phyloP scores from a whole-genome alignment of 805 yeast species.

The Saturnispora zaruensis region DNA sequence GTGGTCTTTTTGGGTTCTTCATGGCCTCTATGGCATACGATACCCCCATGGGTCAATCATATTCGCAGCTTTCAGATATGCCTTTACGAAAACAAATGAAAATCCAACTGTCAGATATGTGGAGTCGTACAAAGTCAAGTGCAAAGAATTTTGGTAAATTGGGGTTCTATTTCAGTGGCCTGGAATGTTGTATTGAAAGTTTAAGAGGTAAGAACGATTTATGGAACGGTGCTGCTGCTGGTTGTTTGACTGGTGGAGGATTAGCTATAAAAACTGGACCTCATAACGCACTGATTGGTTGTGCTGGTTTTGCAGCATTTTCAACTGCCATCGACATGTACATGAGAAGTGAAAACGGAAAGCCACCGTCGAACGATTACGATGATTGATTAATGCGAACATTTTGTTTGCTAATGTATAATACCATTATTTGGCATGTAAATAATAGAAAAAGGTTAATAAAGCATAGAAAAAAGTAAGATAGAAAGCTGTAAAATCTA shows the following conservation, averaged over 20 bases:
- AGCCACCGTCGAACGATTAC: constrained; percentile 84
- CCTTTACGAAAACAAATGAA: constrained; percentile 93
- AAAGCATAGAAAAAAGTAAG: neutral
- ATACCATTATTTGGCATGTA: neutral
- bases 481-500: neutral
- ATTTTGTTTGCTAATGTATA: constrained; percentile 1
- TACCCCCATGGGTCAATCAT: constrained; percentile 50
- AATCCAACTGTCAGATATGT: constrained; percentile 87
- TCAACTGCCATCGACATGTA: constrained; percentile 83
- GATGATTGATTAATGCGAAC: constrained; percentile 37
- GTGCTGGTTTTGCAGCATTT: constrained; percentile 97
- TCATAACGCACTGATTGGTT: constrained; percentile 80
- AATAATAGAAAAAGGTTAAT: neutral
- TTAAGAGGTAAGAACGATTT: constrained; percentile 84
- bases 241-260: constrained; percentile 96
- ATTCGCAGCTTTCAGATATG: constrained; percentile 56
- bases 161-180: constrained; percentile 86
- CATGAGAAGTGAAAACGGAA: constrained; percentile 71
- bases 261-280: constrained; percentile 91
- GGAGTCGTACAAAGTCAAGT: constrained; percentile 72
- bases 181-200: constrained; percentile 83
- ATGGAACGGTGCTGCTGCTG: constrained; percentile 86
- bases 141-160: constrained; percentile 93
- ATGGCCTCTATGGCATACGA: constrained; percentile 89
- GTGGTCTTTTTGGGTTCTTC: constrained; percentile 92